These are phyloP conservation scores for Orbilia quercus DNA, from an alignment of 2,329 filamentous ascomycete species.

Conservation along the genomic window DNA sequence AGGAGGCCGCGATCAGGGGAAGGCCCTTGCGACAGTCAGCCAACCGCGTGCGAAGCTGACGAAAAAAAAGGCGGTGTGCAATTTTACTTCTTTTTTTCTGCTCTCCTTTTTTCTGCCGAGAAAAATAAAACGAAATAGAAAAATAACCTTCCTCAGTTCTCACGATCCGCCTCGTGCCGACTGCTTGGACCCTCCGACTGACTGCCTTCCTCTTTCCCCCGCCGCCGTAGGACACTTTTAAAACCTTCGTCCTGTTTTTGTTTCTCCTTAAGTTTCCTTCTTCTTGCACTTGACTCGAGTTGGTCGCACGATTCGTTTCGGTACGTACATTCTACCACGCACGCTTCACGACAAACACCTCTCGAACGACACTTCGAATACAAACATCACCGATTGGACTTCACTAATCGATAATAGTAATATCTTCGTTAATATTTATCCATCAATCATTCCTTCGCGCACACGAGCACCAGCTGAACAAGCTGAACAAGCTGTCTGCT, in stretches of 20 bases:
- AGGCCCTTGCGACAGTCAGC: conserved; percentile 40
- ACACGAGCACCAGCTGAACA: conserved; percentile 2
- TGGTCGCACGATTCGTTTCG: conserved; percentile 5
- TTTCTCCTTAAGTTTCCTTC: conserved; percentile 18
- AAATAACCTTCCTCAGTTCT: conserved; percentile 5
- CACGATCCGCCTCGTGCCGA: conserved; percentile 53
- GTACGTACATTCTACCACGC: conserved; percentile 8
- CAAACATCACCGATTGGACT: conserved; percentile 67
- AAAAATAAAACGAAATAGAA: conserved; percentile 8
- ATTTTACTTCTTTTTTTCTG: conserved; percentile 34
- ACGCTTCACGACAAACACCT: conserved; percentile 30
- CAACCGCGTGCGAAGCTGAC: conserved; percentile 46
- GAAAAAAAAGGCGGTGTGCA: conserved; percentile 28
- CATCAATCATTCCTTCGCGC: no score
- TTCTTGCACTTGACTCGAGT: conserved; percentile 23
- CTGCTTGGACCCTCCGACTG: conserved; percentile 18
- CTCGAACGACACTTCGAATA: conserved; percentile 33
- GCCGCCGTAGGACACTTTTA: conserved; percentile 38
- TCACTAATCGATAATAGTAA: conserved; percentile 68
- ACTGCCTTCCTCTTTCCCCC: conserved; percentile 32
- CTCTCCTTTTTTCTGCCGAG: conserved; percentile 13
- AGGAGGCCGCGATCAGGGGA: conserved; percentile 37
- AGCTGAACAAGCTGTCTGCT: conserved; percentile 32
- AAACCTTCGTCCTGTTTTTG: conserved; percentile 9
- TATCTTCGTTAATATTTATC: conserved; percentile 58